Percentiles rank a stretch among this genome's conserved stretches.
These are phyloP conservation scores for Piper longum DNA, from an alignment of 164 flowering plant genomes.

Conservation along the genomic window DNA sequence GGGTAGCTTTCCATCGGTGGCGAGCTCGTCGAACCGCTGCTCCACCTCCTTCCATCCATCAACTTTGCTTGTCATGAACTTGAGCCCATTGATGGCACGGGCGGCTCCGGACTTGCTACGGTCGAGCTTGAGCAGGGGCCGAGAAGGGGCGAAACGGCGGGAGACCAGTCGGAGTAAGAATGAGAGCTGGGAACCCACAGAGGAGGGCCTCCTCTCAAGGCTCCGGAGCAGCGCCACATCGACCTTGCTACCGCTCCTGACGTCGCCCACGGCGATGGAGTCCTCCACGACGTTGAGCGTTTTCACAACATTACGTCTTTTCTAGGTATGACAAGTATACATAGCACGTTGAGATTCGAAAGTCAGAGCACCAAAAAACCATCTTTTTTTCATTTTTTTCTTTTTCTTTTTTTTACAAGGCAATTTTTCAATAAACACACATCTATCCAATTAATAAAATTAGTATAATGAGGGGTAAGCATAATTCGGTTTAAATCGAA, in stretches of 20 bases:
- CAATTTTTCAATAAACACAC: too few species aligned
- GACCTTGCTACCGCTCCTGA: conserved; percentile 27
- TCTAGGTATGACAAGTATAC: too few species aligned
- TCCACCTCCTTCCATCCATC: conserved; percentile 63
- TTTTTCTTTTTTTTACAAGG: too few species aligned
- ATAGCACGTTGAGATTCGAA: too few species aligned
- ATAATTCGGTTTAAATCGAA: too few species aligned
- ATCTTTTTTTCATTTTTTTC: too few species aligned
- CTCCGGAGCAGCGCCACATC: conserved; percentile 34
- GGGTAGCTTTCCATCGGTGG: conserved; percentile 26
- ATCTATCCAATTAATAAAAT: too few species aligned
- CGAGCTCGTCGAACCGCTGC: conserved; percentile 27
- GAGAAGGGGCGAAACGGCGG: conserved; percentile 33
- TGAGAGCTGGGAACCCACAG: conserved; percentile 31
- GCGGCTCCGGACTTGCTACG: conserved; percentile 65
- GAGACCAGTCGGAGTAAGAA: conserved; percentile 37
- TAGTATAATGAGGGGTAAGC: too few species aligned
- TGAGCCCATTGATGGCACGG: conserved; percentile 71
- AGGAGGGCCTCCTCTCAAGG: conserved; percentile 33
- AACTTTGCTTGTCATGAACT: conserved; percentile 65
- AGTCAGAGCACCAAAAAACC: too few species aligned
- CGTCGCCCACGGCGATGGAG: conserved; percentile 53
- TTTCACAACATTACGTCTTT: conserved; percentile 36
- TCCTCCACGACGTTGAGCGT: conserved; percentile 55
- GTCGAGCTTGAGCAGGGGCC: conserved; percentile 26